Base-by-base conservation (phyloP, 2,329 filamentous ascomycete genomes). In the Penicillium verrucosum region DNA sequence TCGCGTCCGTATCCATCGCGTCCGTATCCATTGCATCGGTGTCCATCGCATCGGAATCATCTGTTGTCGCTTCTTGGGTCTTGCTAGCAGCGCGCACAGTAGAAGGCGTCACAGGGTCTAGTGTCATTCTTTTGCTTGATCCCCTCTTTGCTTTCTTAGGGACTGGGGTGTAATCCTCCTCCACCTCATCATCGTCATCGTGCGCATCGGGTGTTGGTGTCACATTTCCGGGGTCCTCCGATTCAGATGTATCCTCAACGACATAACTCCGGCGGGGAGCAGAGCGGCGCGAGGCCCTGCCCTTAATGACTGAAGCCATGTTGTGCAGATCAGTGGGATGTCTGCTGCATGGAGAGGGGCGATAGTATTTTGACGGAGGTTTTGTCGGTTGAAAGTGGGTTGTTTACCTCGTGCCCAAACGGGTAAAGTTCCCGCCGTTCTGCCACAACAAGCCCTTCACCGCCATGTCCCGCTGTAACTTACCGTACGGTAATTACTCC, bases 91-190 rank as follows among this genome's bases (percentile, higher is more conserved):
- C 64, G 36, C 64, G 70, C 51, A 63, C 62, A 37, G 70, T 68
- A 23, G 63, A 67, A 18, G 73, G 79, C 25, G 83, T 80, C 8
- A 82, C 75, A 10, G 78, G 75, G 6, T 80, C 73, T 16, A 79
- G 77, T 4, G 78, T 76, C 9, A 81, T 79, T 67, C 80, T 82
- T 56, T 81, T 77, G 61, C 82, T 78, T n/a, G 82, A 79, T 51
- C 82, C 80, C 59, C 86, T 82, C 61, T 82, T 80, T 45, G 78
- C 80, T 57, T 81, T 82, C 54, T 82, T 79, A 1, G 88, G 83
- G 46, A 88, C 88, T 2, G 91, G 91, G 43, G 88, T 89, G 68
- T 92, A 94, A 48, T 96, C 90, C 48, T 92, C 89, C 29, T 88
- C 80, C 29, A 80, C 82, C 16, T 84, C 80, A 34, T 85, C 78